Evolutionary conservation across 1,284 basidiomycete genomes (phyloP).

Genomic region (Ustilago tritici): DNA sequence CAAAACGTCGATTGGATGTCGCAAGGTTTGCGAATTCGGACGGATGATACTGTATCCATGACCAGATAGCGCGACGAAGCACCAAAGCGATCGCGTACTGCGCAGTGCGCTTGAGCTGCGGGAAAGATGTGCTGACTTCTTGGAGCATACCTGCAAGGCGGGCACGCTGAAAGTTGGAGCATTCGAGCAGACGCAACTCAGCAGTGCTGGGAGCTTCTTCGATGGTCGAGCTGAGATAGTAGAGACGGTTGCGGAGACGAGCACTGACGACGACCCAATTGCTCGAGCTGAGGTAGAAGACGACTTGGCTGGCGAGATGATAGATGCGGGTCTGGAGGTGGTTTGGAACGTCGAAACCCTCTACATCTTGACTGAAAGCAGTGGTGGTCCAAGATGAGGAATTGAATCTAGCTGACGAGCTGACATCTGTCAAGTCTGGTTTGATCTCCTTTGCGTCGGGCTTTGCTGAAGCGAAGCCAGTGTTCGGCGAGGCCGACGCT

Average conservation of each 20-base stretch:
- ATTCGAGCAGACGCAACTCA: slow-evolving; percentile 78
- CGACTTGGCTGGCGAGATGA: slow-evolving; percentile 76
- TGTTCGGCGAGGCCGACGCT: background rate
- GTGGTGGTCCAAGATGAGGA: slow-evolving; percentile 46
- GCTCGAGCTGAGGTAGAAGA: slow-evolving; percentile 88
- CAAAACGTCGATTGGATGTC: slow-evolving; percentile 68
- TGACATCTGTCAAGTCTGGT: slow-evolving; percentile 1
- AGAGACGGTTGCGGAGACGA: slow-evolving; percentile 80
- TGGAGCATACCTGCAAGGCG: slow-evolving; percentile 63
- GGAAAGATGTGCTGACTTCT: slow-evolving; percentile 85
- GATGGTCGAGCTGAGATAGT: slow-evolving; percentile 74
- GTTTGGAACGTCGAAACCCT: slow-evolving; percentile 40
- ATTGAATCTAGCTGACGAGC: slow-evolving; percentile 41
- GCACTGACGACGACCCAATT: slow-evolving; percentile 87
- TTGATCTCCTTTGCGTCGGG: slow-evolving; percentile 2
- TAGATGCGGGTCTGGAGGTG: slow-evolving; percentile 67
- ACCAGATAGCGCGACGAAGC: slow-evolving; percentile 86
- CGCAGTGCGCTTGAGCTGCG: slow-evolving; percentile 83
- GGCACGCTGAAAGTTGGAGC: slow-evolving; percentile 70
- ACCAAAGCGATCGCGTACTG: slow-evolving; percentile 81
- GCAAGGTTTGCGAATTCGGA: slow-evolving; percentile 83
- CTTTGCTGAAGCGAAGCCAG: background rate
- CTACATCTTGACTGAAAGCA: slow-evolving; percentile 38
- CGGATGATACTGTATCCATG: slow-evolving; percentile 88
- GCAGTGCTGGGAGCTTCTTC: slow-evolving; percentile 75